These are phyloP conservation scores for Colletotrichum sp. DNA, from an alignment of 2,329 filamentous ascomycete genomes.

Conservation along the genomic window DNA sequence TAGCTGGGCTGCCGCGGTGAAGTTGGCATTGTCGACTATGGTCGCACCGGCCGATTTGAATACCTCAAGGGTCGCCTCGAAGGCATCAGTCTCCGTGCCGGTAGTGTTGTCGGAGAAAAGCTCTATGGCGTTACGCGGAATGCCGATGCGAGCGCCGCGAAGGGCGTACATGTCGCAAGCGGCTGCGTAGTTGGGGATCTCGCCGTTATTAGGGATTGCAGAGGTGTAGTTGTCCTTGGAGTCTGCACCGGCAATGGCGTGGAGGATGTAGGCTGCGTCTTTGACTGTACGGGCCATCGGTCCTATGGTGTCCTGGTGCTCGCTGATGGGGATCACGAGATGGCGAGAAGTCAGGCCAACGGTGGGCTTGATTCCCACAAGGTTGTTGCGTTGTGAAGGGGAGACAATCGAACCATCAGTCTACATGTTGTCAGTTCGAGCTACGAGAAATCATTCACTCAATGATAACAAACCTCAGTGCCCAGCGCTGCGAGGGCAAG, in stretches of 20 bases:
- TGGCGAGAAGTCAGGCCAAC: constrained; percentile 67
- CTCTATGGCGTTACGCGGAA: constrained; percentile 65
- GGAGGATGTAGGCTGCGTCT: constrained; percentile 66
- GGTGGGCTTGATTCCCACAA: constrained; percentile 73
- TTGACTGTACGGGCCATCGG: constrained; percentile 66
- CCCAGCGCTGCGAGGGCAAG: constrained; percentile 64
- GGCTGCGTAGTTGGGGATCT: constrained; percentile 61
- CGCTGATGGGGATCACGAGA: constrained; percentile 68
- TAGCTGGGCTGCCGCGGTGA: constrained; percentile 27
- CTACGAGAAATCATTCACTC: constrained; percentile 52
- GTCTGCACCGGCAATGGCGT: constrained; percentile 68
- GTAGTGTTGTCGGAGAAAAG: constrained; percentile 18
- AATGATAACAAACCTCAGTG: constrained; percentile 59
- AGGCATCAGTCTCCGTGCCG: constrained; percentile 47
- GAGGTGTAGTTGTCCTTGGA: constrained; percentile 64
- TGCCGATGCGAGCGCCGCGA: constrained; percentile 63
- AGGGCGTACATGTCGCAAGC: constrained; percentile 61
- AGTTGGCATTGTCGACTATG: constrained; percentile 62
- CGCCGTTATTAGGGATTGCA: constrained; percentile 62
- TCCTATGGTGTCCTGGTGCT: constrained; percentile 69
- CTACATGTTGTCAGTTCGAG: constrained; percentile 29
- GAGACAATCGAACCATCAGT: constrained; percentile 67
- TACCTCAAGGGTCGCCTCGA: constrained; percentile 55
- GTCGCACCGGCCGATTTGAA: constrained; percentile 61
- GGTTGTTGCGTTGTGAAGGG: constrained; percentile 57